Percentiles rank a stretch among this genome's conserved stretches.
phyloP scores from a whole-genome alignment of 2,329 filamentous ascomycete species.

The Aspergillus calidoustus region DNA sequence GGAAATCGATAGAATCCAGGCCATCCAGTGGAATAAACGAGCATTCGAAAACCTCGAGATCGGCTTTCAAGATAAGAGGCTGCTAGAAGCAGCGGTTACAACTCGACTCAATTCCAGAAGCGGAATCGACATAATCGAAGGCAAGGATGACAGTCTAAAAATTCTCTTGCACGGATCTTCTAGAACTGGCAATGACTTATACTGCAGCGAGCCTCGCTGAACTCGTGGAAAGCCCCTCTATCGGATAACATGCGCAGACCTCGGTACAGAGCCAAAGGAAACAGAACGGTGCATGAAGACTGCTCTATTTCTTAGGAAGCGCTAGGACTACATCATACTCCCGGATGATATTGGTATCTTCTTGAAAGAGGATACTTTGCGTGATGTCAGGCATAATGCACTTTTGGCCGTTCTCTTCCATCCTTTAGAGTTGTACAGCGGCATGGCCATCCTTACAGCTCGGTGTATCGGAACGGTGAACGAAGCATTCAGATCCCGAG shows the following conservation, averaged over 20 bases:
- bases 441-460: not conserved
- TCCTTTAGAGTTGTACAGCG: not conserved
- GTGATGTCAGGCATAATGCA: not conserved
- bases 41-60: not conserved
- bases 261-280: not conserved
- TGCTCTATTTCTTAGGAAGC: not conserved
- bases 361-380: not conserved
- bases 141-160: not conserved
- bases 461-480: not conserved
- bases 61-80: not conserved
- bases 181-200: too few relatives aligned
- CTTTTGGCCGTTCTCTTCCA: not conserved
- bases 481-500: not conserved
- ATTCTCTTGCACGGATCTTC: not conserved
- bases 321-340: not conserved
- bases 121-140: not conserved
- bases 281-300: not conserved
- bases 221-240: not conserved
- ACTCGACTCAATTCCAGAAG: not conserved
- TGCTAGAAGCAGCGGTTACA: not conserved
- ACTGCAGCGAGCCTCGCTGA: not conserved
- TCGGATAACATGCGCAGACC: not conserved
- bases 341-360: not conserved
- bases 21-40: not conserved
- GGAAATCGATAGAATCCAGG: not conserved